phyloP scores from a whole-genome alignment of 768 basidiomycete species.

The Serendipita sp. region DNA sequence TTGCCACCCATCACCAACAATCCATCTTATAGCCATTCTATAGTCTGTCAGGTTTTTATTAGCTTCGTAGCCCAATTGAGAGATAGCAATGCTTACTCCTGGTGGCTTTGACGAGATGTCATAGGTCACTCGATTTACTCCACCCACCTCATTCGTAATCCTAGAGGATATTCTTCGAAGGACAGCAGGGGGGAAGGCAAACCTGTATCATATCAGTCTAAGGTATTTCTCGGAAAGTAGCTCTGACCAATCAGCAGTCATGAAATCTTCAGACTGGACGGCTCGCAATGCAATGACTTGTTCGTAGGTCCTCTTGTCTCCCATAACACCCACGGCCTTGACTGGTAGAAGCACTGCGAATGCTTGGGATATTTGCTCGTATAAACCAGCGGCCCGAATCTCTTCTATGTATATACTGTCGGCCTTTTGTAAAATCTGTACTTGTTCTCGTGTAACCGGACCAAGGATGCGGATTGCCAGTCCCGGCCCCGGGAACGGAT shows the following conservation, averaged over 20 bases:
- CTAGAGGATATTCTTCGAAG: conserved; percentile 83
- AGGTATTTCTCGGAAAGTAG: background rate
- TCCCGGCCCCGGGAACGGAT: conserved; percentile 97
- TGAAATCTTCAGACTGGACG: conserved; percentile 96
- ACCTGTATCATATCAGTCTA: conserved; percentile 35
- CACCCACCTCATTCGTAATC: conserved; percentile 93
- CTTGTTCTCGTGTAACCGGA: conserved; percentile 85
- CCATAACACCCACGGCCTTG: conserved; percentile 94
- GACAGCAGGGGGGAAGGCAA: conserved; percentile 85
- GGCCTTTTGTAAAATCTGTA: conserved; percentile 76
- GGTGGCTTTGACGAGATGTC: conserved; percentile 98
- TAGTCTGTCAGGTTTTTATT: conserved; percentile 18
- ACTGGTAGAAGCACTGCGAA: conserved; percentile 95
- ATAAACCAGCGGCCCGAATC: conserved; percentile 81
- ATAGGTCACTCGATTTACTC: conserved; percentile 91
- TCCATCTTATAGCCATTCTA: conserved; percentile 26
- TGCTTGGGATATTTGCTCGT: conserved; percentile 88
- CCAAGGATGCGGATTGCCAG: conserved; percentile 96
- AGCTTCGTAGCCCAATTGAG: conserved; percentile 5
- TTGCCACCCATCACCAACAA: background rate
- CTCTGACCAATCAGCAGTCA: conserved; percentile 94
- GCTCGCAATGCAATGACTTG: conserved; percentile 93
- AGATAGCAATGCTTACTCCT: conserved; percentile 38
- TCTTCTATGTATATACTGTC: conserved; percentile 97
- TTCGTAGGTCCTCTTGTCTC: conserved; percentile 90